Evolutionary conservation across 108 stramenopile species (phyloP).

Genomic region (Skeletonema potamos): DNA sequence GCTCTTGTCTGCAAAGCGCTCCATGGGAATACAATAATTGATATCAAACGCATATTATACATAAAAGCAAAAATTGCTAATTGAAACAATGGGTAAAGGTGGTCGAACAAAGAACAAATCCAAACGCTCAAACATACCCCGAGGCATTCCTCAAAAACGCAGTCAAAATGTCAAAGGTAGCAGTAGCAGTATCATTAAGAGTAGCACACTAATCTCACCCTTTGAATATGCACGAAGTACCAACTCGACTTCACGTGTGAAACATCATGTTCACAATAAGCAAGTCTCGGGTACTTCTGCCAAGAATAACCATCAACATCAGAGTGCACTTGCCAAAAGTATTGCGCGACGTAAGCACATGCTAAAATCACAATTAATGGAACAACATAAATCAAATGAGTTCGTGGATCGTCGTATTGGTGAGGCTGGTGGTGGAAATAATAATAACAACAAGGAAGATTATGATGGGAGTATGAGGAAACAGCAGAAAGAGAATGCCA

Average conservation of each 20-base stretch:
- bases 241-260: constrained; percentile 52
- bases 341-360: constrained; percentile 12
- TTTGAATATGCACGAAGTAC: constrained; percentile 66
- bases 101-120: constrained; percentile 58
- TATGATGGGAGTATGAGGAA: constrained; percentile 1
- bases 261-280: constrained; percentile 58
- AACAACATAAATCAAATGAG: constrained; percentile 49
- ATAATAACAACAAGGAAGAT: background rate
- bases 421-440: constrained; percentile 34
- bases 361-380: background rate
- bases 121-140: constrained; percentile 74
- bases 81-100: constrained; percentile 55
- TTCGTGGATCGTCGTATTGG: constrained; percentile 86
- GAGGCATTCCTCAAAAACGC: constrained; percentile 59
- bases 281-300: background rate
- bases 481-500: constrained; percentile 54
- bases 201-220: constrained; percentile 52
- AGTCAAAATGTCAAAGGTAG: constrained; percentile 7
- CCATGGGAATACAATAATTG: too few relatives aligned
- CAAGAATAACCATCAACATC: background rate
- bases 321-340: constrained; percentile 10
- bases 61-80: too few relatives aligned
- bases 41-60: too few relatives aligned
- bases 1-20: too few relatives aligned
- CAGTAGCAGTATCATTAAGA: background rate